Evolutionary conservation across 2,329 filamentous ascomycete species (phyloP), one percentile per base, ranked within the genome.

Genomic region (Thelonectria blattea): DNA sequence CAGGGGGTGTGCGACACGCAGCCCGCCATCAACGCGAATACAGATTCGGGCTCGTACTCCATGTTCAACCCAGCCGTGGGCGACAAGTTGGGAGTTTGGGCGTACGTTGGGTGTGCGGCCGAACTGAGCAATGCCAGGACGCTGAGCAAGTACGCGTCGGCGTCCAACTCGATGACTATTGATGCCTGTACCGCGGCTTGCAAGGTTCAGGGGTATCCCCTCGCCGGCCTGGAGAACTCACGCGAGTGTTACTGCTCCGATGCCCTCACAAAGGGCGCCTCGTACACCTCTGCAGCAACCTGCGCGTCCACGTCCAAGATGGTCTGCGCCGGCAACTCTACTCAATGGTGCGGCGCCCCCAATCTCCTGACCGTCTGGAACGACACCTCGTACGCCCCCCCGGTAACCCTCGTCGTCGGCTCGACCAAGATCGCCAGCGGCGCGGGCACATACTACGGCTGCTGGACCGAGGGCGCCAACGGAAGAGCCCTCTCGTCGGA

Each of bases 301-400:
- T 68, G 67, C 17, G 32, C 58, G 9, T 55, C 65, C 8, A 27
- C 57, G 10, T 54, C 53, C 10, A 69, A 69, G 46, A 69, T 68
- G 66, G 22, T 49, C 11, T 68, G 67, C 18, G 47, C 30, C 1
- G 66, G 67, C 9, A 68, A 68, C 9, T 56, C 55, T 58, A 66
- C 65, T n/a, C 65, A 68, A 14, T 68, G 61, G 12, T 68, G 67
- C 18, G 67, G 67, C 50, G 67, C 65, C 11, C 66, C 66, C 0
- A 54, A 50, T 14, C 18, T 64, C 2, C 61, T 69, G 5, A 68
- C 66, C 1, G 24, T 68, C 14, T 68, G 66, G 66, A 69, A 63
- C 3, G 66, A 68, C 9, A 68, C 66, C 2, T 66, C 66, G 18
- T 68, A 63, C n/a, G 57, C 34, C 14, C 58, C 66, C 0, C 67